Evolutionary conservation across 2,329 filamentous ascomycete species (phyloP).

Genomic region (Fusarium brevicatenulatum): DNA sequence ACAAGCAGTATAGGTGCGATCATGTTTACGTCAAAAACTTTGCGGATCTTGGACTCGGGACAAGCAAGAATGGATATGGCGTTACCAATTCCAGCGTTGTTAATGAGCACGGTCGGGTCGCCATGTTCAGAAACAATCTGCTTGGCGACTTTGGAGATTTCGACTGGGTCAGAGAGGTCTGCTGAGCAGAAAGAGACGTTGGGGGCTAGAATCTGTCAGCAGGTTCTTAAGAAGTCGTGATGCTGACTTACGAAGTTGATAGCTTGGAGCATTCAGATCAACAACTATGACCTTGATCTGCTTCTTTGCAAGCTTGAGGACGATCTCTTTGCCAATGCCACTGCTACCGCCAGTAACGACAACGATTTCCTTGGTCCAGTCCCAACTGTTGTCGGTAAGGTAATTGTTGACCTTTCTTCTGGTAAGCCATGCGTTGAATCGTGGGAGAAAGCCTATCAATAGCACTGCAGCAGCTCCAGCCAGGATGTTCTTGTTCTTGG

Average conservation of each 20-base stretch:
- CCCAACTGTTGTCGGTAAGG: neutral
- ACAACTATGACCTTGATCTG: neutral
- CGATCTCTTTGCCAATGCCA: neutral
- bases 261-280: neutral
- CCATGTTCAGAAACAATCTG: neutral
- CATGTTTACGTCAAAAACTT: neutral
- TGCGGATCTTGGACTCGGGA: neutral
- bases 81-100: neutral
- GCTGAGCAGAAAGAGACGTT: neutral
- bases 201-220: neutral
- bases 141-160: neutral
- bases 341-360: neutral
- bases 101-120: neutral
- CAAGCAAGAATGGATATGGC: neutral
- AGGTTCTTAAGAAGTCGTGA: neutral
- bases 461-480: neutral
- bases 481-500: neutral
- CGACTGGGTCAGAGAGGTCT: neutral
- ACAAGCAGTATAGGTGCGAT: neutral
- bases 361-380: neutral
- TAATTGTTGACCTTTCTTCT: neutral
- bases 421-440: neutral
- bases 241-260: neutral
- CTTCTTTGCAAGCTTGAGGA: neutral
- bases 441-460: neutral